Evolutionary conservation across 2,329 filamentous ascomycete species (phyloP).

Genomic region (Colletotrichum siamense): DNA sequence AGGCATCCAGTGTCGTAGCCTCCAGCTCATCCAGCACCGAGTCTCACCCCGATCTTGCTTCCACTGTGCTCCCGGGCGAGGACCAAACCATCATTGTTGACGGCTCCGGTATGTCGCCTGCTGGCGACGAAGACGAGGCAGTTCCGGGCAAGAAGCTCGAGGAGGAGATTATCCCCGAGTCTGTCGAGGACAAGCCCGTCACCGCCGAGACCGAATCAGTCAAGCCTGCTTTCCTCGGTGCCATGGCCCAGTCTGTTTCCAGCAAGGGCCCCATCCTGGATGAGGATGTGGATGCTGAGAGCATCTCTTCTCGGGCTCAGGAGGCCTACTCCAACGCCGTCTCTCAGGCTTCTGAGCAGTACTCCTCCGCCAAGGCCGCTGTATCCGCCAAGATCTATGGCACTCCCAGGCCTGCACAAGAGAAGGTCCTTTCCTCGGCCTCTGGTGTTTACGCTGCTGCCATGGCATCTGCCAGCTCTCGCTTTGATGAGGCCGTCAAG

Average conservation of each 20-base stretch:
- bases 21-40: neutral
- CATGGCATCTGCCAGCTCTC: constrained; percentile 64
- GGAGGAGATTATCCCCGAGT: constrained; percentile 28
- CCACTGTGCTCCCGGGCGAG: constrained; percentile 17
- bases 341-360: constrained; percentile 70
- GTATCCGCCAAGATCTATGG: constrained; percentile 73
- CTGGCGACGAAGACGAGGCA: constrained; percentile 19
- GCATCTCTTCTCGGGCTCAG: constrained; percentile 50
- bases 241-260: constrained; percentile 55
- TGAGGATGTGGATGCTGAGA: constrained; percentile 44
- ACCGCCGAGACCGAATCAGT: constrained; percentile 37
- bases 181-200: constrained; percentile 31
- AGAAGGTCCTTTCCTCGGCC: constrained; percentile 72
- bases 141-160: constrained; percentile 22
- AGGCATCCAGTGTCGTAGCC: constrained; percentile 19
- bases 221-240: constrained; percentile 56
- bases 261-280: constrained; percentile 55
- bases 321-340: constrained; percentile 70
- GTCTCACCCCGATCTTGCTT: constrained; percentile 16
- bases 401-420: constrained; percentile 63
- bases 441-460: constrained; percentile 73
- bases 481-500: constrained; percentile 59
- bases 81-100: constrained; percentile 22
- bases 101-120: constrained; percentile 25
- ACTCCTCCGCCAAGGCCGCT: constrained; percentile 70